Evolutionary conservation across 805 yeast species (phyloP), one percentile per base, ranked within the genome.

Genomic region (Lipomyces japonicus): DNA sequence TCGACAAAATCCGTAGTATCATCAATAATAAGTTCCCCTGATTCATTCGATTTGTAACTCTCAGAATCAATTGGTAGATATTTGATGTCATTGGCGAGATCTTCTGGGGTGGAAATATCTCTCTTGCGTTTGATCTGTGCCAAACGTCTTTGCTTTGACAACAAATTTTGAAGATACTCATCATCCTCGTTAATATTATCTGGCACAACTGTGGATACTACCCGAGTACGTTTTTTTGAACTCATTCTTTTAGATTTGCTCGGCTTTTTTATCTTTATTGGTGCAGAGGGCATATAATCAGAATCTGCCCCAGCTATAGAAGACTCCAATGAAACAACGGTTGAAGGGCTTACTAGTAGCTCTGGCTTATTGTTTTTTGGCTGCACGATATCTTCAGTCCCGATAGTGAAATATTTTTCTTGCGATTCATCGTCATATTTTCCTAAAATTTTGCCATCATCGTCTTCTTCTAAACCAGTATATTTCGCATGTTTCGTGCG

Each of bases 191-290:
- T 58, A 12, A 63, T 64, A 14, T 61, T 61, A 3, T 60, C 65
- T 3, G 43, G 48, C 21, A 19, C 21, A 6, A 18, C n/a, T 12
- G 7, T 12, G 31, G 31, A 12, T 39, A 39, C 25, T 23, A 47
- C 47, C 10, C 35, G 43, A 24, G 26, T 41, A 5, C 37, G 42
- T 23, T 56, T 69, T 65, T 60, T 71, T 68, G 65, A 68, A 65
- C 58, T 71, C 35, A 66, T 66, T 22, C 70, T 70, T 57, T 74
- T 72, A 50, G 72, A 71, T 1, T 74, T 72, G 50, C 72, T 71
- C 1, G 72, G 60, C 57, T 75, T 75, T 53, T 71, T 74, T 68
- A 73, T 70, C 51, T 71, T 70, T 6, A 56, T 34, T 1, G 65
- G 63, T 46, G 66, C 60, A 9, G 61, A 49, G 9, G 55, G 63